Evolutionary conservation across 768 basidiomycete genomes (phyloP).

Genomic region (Lactarius hatsudake): DNA sequence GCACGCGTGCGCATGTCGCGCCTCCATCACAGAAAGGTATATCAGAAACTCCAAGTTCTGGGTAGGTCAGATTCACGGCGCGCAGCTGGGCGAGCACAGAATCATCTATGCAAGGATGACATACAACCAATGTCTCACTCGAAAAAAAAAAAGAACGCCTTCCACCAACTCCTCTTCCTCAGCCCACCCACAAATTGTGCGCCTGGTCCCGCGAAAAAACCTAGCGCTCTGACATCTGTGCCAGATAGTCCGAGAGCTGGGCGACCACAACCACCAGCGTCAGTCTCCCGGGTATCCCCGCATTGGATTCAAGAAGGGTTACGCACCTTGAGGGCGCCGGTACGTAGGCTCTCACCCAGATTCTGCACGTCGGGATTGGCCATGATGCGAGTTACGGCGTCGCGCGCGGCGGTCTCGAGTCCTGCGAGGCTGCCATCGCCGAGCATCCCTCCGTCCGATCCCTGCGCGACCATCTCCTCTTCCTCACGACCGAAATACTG

Average conservation of each 20-base stretch:
- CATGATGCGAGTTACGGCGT: conserved; percentile 69
- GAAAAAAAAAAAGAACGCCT: neutral
- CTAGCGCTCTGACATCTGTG: conserved; percentile 41
- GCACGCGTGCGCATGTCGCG: neutral
- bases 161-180: neutral
- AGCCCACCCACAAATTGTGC: neutral
- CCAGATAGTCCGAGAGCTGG: conserved; percentile 50
- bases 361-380: conserved; percentile 88
- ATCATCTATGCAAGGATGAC: conserved; percentile 3
- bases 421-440: conserved; percentile 51
- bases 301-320: neutral
- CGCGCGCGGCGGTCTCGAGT: conserved; percentile 65
- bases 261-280: conserved; percentile 13
- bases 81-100: neutral
- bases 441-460: conserved; percentile 55
- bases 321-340: conserved; percentile 78
- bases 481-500: conserved; percentile 94
- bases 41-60: neutral
- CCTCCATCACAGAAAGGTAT: neutral
- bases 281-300: neutral
- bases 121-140: neutral
- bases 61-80: neutral
- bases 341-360: conserved; percentile 71
- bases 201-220: neutral
- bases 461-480: conserved; percentile 47